Evolutionary conservation across 371 early-diverging fungal species (phyloP), one percentile per base, ranked within the genome.

Genomic region (Syncephalastrum contaminatum): DNA sequence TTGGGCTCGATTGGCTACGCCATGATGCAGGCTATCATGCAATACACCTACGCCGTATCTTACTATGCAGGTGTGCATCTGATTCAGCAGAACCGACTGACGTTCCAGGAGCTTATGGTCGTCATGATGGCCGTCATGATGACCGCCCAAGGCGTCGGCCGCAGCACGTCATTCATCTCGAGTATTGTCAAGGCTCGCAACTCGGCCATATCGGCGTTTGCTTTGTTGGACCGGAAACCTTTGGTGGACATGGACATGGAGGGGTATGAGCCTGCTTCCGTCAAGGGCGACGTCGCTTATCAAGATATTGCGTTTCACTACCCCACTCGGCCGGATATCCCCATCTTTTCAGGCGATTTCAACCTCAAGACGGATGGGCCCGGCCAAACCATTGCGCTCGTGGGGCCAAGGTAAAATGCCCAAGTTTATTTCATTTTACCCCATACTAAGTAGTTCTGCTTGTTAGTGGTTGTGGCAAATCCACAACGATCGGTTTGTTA

Each of bases 381-480:
- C 3, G 91, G 92, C 36, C 79, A 91, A 67, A 88, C 83, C 4
- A 86, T 92, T 19, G 96, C 94, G 2, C 67, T 95, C 18, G 94
- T 93, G 2, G 96, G 71, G 12, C 36, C 36, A 6, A 7, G 83
- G 88, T 30, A 95, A 97, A 70, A 92, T 93, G 64, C 92, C 92
- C 5, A 70, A 72, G 14, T 69, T 94, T 20, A 92, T 94, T 63
- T 83, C 83, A 64, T 65, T 82, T 52, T 78, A 25, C 1, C 84
- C 93, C 59, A 67, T 73, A 14, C 86, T 92, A 8, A 97, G 93
- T 62, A 85, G 93, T 42, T 12, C 18, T 14, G 1, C 94, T 5
- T 4, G 81, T 88, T 3, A 83, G 83, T 16, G 95, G 95, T 8
- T 91, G 91, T 60, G 95, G 97, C 45, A 94, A 94, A 67, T 82